phyloP scores from a whole-genome alignment of 768 basidiomycete species.

The Mycena galopus region DNA sequence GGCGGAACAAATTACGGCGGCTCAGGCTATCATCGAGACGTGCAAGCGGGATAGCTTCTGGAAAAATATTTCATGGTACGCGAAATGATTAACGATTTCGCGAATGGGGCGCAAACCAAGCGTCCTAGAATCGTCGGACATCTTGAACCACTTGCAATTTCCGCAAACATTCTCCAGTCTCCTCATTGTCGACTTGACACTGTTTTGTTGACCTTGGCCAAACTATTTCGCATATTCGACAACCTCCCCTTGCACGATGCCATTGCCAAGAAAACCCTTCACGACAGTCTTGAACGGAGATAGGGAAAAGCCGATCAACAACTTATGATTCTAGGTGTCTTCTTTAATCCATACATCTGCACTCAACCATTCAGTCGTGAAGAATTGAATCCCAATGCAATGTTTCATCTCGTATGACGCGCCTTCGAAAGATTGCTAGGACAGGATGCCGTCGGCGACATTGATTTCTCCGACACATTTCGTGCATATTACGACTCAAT shows the following conservation, averaged over 20 bases:
- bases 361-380: background rate
- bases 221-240: conserved; percentile 37
- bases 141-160: conserved; percentile 44
- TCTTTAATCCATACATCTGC: conserved; percentile 27
- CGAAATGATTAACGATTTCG: background rate
- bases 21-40: background rate
- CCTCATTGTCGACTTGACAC: conserved; percentile 40
- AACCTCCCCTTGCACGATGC: background rate
- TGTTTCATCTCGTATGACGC: conserved; percentile 13
- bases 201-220: conserved; percentile 40
- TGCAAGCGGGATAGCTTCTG: conserved; percentile 27
- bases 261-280: background rate
- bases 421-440: background rate
- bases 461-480: conserved; percentile 1
- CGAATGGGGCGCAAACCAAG: no score
- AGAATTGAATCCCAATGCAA: background rate
- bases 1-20: conserved; percentile 4
- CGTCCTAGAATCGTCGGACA: conserved; percentile 30
- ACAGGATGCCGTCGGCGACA: background rate
- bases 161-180: conserved; percentile 43
- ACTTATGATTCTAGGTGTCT: conserved; percentile 30
- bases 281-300: conserved; percentile 19
- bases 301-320: conserved; percentile 28
- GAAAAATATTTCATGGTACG: conserved; percentile 26
- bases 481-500: background rate